Evolutionary conservation across 1,139 yeast species (phyloP).

Genomic region (Pichia sp.): DNA sequence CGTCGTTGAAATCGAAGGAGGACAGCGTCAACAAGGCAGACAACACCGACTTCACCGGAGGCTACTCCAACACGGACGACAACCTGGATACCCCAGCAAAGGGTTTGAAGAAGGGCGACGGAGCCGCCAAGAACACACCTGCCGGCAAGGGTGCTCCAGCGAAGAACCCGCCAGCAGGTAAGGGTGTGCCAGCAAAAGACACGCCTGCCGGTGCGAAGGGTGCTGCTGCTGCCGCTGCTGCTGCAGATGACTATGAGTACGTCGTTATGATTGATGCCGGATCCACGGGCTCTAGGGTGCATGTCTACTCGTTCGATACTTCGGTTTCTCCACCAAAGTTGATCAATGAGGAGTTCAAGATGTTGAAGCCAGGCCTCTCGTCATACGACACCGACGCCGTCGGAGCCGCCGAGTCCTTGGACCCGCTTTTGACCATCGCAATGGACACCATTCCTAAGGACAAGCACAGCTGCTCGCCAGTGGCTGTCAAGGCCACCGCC

Average conservation of each 20-base stretch:
- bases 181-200: neutral
- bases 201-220: neutral
- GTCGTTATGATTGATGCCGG: constrained; percentile 97
- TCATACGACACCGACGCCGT: constrained; percentile 72
- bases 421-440: constrained; percentile 73
- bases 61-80: constrained; percentile 7
- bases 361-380: constrained; percentile 91
- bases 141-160: too few species aligned
- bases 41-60: neutral
- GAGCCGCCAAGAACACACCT: too few species aligned
- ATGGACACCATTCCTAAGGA: constrained; percentile 68
- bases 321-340: constrained; percentile 79
- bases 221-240: constrained; percentile 8
- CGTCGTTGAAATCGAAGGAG: constrained; percentile 18
- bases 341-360: constrained; percentile 73
- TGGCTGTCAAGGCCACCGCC: constrained; percentile 97
- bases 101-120: neutral
- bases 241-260: constrained; percentile 36
- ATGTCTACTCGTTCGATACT: constrained; percentile 84
- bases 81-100: neutral
- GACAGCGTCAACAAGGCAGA: constrained; percentile 15
- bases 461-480: constrained; percentile 76
- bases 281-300: constrained; percentile 93
- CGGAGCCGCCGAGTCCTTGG: constrained; percentile 86
- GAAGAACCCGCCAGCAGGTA: too few species aligned